Evolutionary conservation across 2,329 filamentous ascomycete species (phyloP).

Genomic region (Colletotrichum kahawae): DNA sequence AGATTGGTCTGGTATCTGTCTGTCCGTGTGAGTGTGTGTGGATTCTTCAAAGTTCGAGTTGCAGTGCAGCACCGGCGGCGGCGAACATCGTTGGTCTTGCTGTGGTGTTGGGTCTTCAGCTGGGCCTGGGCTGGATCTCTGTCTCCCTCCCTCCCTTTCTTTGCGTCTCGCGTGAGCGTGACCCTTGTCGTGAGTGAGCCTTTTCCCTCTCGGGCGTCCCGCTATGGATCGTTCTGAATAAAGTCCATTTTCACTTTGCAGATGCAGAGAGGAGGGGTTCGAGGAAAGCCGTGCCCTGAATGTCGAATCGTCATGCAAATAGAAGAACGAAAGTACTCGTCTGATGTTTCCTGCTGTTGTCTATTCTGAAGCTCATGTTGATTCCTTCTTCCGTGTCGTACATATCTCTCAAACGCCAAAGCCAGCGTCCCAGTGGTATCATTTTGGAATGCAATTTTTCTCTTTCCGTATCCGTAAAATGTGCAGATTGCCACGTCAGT

Average conservation of each 20-base stretch:
- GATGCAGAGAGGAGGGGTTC: not conserved
- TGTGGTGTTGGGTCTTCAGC: not conserved
- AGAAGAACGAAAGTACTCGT: not conserved
- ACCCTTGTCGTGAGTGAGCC: not conserved
- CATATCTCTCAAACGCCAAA: not conserved
- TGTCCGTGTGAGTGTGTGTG: not conserved
- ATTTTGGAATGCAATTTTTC: slow-evolving; percentile 2
- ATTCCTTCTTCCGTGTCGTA: not conserved
- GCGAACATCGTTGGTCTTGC: not conserved
- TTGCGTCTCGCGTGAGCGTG: not conserved
- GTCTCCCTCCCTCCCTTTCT: not conserved
- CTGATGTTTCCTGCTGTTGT: not conserved
- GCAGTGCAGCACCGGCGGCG: not conserved
- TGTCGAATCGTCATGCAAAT: not conserved
- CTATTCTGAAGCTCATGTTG: not conserved
- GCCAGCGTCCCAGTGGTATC: not conserved
- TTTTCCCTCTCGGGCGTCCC: not conserved
- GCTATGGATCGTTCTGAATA: not conserved
- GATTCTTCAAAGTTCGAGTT: not conserved
- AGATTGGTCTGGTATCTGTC: not conserved
- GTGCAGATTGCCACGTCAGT: slow-evolving; percentile 14
- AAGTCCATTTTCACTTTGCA: not conserved
- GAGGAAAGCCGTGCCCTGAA: not conserved
- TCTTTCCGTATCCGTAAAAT: not conserved
- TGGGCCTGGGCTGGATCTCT: not conserved